A percentile compares a stretch with the other conserved stretches of the same genome.
phyloP scores from a whole-genome alignment of 371 early-diverging fungal genomes.

The Batkoa obscura region DNA sequence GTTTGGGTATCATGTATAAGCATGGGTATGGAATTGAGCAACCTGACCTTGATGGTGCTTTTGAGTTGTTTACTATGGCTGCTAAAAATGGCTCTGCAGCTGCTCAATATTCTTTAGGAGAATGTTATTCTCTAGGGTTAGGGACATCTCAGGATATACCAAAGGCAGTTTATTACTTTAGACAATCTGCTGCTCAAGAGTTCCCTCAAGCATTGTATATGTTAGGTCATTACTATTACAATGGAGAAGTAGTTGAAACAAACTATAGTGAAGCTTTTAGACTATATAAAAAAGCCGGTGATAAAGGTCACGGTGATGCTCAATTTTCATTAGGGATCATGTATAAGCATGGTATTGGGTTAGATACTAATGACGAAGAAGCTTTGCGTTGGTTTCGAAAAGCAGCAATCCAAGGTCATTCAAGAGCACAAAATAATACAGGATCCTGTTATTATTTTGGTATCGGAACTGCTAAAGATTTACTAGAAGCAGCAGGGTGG shows the following conservation, averaged over 20 bases:
- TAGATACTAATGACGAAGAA: constrained; percentile 31
- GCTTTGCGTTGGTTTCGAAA: constrained; percentile 47
- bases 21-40: constrained; percentile 11
- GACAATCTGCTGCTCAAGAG: constrained; percentile 7
- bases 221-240: too few relatives aligned
- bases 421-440: constrained; percentile 60
- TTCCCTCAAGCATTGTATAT: constrained; percentile 13
- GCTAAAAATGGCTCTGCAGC: constrained; percentile 38
- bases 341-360: constrained; percentile 45
- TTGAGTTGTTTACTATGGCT: constrained; percentile 19
- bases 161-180: not conserved
- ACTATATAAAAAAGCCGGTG: not conserved
- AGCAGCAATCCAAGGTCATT: constrained; percentile 49
- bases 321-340: constrained; percentile 10
- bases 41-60: constrained; percentile 27
- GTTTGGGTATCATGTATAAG: constrained; percentile 33
- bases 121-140: not conserved
- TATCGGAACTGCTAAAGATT: constrained; percentile 39
- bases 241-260: too few relatives aligned
- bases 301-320: not conserved
- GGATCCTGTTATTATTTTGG: constrained; percentile 85
- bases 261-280: too few relatives aligned
- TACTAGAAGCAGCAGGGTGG: constrained; percentile 54
- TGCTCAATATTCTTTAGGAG: not conserved
- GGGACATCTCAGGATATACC: not conserved